Base-by-base conservation (phyloP, 495 filamentous ascomycete genomes). In the Aspergillus diversus region DNA sequence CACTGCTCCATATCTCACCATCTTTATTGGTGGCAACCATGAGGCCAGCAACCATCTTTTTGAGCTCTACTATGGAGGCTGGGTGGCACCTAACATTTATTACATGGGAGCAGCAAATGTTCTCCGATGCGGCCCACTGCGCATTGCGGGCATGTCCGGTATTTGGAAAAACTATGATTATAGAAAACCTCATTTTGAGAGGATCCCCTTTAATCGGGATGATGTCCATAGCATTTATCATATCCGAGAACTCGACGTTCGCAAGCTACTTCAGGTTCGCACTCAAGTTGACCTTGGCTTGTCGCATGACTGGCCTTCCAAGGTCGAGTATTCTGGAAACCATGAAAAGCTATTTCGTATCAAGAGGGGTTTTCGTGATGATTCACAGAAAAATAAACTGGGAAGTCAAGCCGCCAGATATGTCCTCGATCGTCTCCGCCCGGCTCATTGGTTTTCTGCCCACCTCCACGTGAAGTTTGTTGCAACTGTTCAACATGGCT, bases 51-150 rank as follows among this genome's bases (percentile, higher is more conserved):
- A 89, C 35, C 83, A 97, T 71, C 73, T 97, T 0, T 92, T 84
- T 77, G 95, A 99, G 70, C 84, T 99, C 4, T 96, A 91, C 78
- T 96, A 98, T 72, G 95, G 95, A 46, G 95, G 95, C 42, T 99
- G 95, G 95, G 95, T 92, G 2, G 94, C 94, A 1, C 93, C 91
- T 16, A 97, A 94, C 57, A 99, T 99, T 55, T 99, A 96, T 80
- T 99, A 96, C 78, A 75, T 98, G 66, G 95, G 95, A 47, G 92
- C 93, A 12, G 91, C 95, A 32, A 96, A 93, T 66, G 87, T 97
- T 8, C 68, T 99, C 6, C 88, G 89, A 15, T 82, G 92, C 53
- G 93, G 93, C 4, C 86, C 89, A 3, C 75, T 98, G 17, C 88
- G 95, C 4, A 96, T 99, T 61, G 90, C 90, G n/a, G 93, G 88